Evolutionary conservation across 257 asterid species (phyloP).

Genomic region (Przewalskia tangutica): DNA sequence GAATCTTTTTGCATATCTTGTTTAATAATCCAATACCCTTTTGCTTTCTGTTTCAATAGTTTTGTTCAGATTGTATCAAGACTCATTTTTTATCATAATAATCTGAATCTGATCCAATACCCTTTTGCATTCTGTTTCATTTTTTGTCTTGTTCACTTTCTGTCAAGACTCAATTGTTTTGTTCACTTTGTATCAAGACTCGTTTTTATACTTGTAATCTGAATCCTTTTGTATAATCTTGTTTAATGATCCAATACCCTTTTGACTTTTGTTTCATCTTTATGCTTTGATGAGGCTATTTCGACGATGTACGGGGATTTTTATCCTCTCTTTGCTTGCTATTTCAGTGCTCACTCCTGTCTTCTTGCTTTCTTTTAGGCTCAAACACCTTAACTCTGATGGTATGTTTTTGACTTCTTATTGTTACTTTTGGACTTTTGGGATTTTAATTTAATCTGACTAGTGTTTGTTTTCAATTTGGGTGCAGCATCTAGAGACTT

Average conservation of each 20-base stretch:
- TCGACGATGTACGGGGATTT: slow-evolving; percentile 67
- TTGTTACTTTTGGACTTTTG: not conserved
- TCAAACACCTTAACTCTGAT: slow-evolving; percentile 44
- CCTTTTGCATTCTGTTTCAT: not conserved
- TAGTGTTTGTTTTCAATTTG: slow-evolving; percentile 6
- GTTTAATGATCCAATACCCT: not conserved
- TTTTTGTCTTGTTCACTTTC: not conserved
- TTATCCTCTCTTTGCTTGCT: slow-evolving; percentile 73
- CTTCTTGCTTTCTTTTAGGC: slow-evolving; percentile 49
- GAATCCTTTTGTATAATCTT: not conserved
- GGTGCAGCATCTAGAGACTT: slow-evolving; percentile 47
- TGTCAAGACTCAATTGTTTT: not conserved
- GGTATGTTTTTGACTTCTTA: slow-evolving; percentile 20
- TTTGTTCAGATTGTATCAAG: not conserved
- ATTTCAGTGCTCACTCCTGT: slow-evolving; percentile 55
- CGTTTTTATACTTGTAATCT: not conserved
- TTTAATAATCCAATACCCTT: not conserved
- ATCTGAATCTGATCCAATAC: not conserved
- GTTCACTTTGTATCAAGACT: not conserved
- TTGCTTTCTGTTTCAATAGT: not conserved
- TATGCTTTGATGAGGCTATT: slow-evolving; percentile 44
- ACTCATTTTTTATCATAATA: not conserved
- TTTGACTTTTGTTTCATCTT: not conserved
- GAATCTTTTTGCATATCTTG: not conserved
- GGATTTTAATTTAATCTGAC: not conserved